Conservation (phyloP, 208 protist genomes). For the Histomonas meleagridis region DNA sequence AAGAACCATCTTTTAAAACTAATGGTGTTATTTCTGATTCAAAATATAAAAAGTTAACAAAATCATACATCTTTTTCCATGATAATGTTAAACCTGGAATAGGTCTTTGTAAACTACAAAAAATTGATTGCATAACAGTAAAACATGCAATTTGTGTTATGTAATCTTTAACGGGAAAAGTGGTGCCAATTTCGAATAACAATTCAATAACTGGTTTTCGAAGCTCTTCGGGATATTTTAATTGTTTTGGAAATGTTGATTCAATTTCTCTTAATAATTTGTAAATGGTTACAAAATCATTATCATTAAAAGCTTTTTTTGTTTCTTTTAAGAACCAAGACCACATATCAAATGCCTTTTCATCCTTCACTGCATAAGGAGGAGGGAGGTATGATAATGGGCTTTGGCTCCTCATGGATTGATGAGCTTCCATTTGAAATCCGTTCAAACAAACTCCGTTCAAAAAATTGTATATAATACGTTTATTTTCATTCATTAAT, state of each 20-base stretch:
- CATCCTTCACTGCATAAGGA: no score
- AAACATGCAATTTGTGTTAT: not conserved
- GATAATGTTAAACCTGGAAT: not conserved
- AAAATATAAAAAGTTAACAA: not conserved
- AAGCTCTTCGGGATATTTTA: no score
- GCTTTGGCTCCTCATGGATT: no score
- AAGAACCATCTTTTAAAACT: not conserved
- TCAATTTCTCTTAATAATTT: not conserved
- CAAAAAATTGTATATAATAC: no score
- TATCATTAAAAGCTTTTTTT: not conserved
- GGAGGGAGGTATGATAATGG: no score
- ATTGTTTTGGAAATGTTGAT: not conserved
- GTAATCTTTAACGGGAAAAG: not conserved
- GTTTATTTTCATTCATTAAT: no score
- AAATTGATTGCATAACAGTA: not conserved
- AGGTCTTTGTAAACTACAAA: not conserved
- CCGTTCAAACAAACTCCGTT: no score
- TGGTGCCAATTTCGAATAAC: not conserved
- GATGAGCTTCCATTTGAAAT: no score
- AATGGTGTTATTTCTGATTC: not conserved
- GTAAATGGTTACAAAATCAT: not conserved
- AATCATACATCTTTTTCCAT: not conserved
- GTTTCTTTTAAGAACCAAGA: not conserved
- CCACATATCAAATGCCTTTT: no score
- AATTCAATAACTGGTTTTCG: not conserved